Evolutionary conservation across 2,329 filamentous ascomycete species (phyloP).

Genomic region (Emmonsiellopsis sp.): DNA sequence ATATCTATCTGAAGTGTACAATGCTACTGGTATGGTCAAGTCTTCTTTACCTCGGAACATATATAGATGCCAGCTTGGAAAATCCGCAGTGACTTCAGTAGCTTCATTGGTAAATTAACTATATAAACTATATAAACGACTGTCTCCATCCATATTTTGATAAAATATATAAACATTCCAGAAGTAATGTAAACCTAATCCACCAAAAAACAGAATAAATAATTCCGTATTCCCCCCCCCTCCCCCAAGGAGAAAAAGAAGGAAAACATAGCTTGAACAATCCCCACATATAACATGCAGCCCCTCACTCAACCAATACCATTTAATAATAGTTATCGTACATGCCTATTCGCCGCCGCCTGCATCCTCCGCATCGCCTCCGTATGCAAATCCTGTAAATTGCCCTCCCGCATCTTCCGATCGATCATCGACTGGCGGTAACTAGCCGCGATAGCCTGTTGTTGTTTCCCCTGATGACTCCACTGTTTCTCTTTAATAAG

Average conservation of each 20-base stretch:
- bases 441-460: conserved; percentile 48
- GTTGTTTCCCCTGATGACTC: conserved; percentile 50
- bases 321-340: conserved; percentile 6
- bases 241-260: not conserved
- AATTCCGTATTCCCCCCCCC: not conserved
- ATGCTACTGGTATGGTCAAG: too few species aligned
- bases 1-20: too few species aligned
- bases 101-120: too few species aligned
- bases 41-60: too few species aligned
- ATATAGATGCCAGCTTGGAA: too few species aligned
- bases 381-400: conserved; percentile 66
- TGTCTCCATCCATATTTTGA: not conserved
- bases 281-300: not conserved
- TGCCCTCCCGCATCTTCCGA: conserved; percentile 64
- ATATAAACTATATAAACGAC: too few species aligned
- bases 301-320: not conserved
- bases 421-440: conserved; percentile 57
- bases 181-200: not conserved
- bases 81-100: too few species aligned
- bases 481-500: conserved; percentile 56
- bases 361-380: conserved; percentile 78
- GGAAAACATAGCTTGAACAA: not conserved
- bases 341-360: conserved; percentile 39
- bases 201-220: not conserved
- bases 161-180: not conserved